Evolutionary conservation across 1,284 basidiomycete genomes (phyloP).

Genomic region (Flammula alnicola): DNA sequence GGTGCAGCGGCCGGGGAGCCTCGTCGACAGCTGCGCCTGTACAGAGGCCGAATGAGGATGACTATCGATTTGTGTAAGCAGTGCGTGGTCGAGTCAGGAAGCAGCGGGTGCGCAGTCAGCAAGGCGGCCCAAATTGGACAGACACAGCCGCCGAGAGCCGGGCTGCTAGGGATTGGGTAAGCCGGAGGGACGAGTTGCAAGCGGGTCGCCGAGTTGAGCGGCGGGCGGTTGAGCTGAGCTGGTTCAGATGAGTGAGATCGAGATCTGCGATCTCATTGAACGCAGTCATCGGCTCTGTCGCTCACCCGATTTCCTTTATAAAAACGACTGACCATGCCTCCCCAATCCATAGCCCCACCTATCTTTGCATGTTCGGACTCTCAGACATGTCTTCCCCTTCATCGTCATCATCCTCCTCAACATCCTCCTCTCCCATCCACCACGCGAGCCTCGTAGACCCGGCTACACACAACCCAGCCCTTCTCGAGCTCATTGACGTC

Average conservation of each 20-base stretch:
- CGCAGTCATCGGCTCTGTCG: conserved; percentile 24
- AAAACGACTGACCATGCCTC: conserved; percentile 28
- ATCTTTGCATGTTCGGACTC: conserved; percentile 8
- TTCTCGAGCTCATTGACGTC: conserved; percentile 65
- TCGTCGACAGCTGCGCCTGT: too few species aligned
- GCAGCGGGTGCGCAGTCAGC: conserved; percentile 23
- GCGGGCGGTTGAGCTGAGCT: conserved; percentile 19
- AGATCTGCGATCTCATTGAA: conserved; percentile 19
- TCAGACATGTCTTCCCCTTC: conserved; percentile 24
- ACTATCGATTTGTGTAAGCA: conserved; percentile 12
- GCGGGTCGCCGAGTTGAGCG: conserved; percentile 22
- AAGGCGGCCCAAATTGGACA: conserved; percentile 12
- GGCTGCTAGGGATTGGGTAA: conserved; percentile 22
- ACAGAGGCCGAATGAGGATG: too few species aligned
- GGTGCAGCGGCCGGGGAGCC: too few species aligned
- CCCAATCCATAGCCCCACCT: conserved; percentile 32
- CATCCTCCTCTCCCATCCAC: conserved; percentile 51
- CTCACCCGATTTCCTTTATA: conserved; percentile 40
- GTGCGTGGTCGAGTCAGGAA: conserved; percentile 12
- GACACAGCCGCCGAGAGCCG: conserved; percentile 14
- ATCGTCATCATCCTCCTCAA: conserved; percentile 29
- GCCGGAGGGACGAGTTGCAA: conserved; percentile 19
- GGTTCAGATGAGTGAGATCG: conserved; percentile 15
- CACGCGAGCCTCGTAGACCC: conserved; percentile 67
- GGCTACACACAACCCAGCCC: conserved; percentile 59